A percentile compares a stretch with the other conserved stretches of the same genome.
Evolutionary conservation across 768 basidiomycete genomes (phyloP).

Genomic region (Phanerochaete carnosa): DNA sequence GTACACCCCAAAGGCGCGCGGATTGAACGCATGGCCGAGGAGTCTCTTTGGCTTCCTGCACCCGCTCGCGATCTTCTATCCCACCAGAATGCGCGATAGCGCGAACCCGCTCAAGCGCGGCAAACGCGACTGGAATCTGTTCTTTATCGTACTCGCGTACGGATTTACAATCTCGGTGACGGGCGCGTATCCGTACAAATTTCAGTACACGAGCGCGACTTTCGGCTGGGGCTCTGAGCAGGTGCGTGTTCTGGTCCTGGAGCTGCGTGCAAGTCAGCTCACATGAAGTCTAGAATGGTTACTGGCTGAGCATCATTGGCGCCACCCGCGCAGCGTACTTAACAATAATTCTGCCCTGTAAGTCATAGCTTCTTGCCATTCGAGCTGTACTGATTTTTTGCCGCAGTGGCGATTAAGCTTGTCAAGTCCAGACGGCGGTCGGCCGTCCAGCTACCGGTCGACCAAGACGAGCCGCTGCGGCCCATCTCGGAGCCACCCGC

Average conservation of each 20-base stretch:
- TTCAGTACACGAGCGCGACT: slow-evolving; percentile 59
- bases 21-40: slow-evolving; percentile 32
- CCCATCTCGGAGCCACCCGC: background rate
- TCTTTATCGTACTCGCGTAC: slow-evolving; percentile 50
- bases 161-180: slow-evolving; percentile 42
- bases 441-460: slow-evolving; percentile 21
- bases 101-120: slow-evolving; percentile 37
- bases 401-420: slow-evolving; percentile 51
- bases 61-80: slow-evolving; percentile 67
- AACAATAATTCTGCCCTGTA: slow-evolving; percentile 59
- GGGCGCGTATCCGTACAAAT: slow-evolving; percentile 51
- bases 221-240: slow-evolving; percentile 69
- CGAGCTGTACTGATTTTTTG: background rate
- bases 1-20: slow-evolving; percentile 14
- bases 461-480: slow-evolving; percentile 20
- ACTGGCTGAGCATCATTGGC: slow-evolving; percentile 59
- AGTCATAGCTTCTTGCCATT: slow-evolving; percentile 17
- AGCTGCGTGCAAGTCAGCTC: background rate
- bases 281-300: slow-evolving; percentile 51
- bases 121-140: slow-evolving; percentile 64
- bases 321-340: slow-evolving; percentile 52
- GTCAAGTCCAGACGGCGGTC: slow-evolving; percentile 37
- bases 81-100: slow-evolving; percentile 28
- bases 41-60: slow-evolving; percentile 59
- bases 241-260: slow-evolving; percentile 33